A percentile compares a stretch with the other conserved stretches of the same genome.
Conservation (phyloP, 371 early-diverging fungal genomes). For the Haplosporangium sp. region DNA sequence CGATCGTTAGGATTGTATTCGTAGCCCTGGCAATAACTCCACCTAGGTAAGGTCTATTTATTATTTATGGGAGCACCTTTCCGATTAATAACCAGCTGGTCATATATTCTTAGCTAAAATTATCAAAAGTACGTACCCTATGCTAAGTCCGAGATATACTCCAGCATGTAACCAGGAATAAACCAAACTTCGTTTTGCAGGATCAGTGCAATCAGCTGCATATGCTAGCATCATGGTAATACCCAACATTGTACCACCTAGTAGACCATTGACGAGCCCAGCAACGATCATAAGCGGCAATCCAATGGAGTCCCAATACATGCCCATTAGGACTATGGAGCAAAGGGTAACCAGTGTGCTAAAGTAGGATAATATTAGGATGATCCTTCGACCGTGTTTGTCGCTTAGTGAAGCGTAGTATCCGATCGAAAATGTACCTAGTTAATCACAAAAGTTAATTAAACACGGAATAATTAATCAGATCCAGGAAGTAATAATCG, state of each 20-base stretch:
- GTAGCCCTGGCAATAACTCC: slow-evolving; percentile 24
- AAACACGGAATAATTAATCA: too few relatives aligned
- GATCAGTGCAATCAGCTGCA: slow-evolving; percentile 50
- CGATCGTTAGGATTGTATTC: slow-evolving; percentile 41
- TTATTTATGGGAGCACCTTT: not conserved
- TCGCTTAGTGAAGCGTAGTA: slow-evolving; percentile 49
- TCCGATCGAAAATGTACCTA: slow-evolving; percentile 34
- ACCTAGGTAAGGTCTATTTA: slow-evolving; percentile 10
- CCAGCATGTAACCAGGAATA: slow-evolving; percentile 43
- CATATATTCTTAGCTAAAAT: not conserved
- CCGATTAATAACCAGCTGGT: too few relatives aligned
- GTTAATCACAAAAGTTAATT: too few relatives aligned
- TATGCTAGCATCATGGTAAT: slow-evolving; percentile 40
- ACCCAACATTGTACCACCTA: slow-evolving; percentile 30
- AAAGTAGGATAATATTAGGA: slow-evolving; percentile 17
- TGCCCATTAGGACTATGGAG: slow-evolving; percentile 17
- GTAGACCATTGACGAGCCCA: slow-evolving; percentile 23
- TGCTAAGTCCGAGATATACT: slow-evolving; percentile 30
- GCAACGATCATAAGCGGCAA: slow-evolving; percentile 31
- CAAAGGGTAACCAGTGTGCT: slow-evolving; percentile 13
- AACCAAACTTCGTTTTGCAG: slow-evolving; percentile 25
- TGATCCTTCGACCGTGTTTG: slow-evolving; percentile 29
- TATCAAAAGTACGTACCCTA: slow-evolving; percentile 24
- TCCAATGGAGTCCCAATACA: slow-evolving; percentile 46
- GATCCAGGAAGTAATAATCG: too few relatives aligned